phyloP scores from a whole-genome alignment of 2,329 filamentous ascomycete species.

The Moelleriella libera region DNA sequence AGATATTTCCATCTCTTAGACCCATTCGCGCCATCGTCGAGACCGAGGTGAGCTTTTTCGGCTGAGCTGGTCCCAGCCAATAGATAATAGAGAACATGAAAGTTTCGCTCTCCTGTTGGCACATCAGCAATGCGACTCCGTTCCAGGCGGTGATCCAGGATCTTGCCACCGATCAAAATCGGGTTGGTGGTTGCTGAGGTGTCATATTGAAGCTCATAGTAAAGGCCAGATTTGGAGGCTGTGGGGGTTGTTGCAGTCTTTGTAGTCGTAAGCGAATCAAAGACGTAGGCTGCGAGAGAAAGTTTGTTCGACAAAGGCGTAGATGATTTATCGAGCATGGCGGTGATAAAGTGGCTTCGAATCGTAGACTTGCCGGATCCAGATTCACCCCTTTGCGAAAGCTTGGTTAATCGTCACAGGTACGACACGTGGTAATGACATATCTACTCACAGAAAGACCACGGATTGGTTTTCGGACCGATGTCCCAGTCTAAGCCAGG shows the following conservation, averaged over 20 bases:
- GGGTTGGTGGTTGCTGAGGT: conserved; percentile 74
- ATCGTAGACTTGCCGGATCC: conserved; percentile 93
- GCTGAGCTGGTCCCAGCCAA: conserved; percentile 80
- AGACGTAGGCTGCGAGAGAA: conserved; percentile 86
- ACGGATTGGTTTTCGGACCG: conserved; percentile 88
- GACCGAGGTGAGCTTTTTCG: conserved; percentile 73
- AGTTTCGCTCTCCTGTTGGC: conserved; percentile 90
- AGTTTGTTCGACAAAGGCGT: conserved; percentile 89
- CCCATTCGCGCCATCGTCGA: conserved; percentile 36
- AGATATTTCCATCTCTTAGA: conserved; percentile 87
- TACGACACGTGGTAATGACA: conserved; percentile 2
- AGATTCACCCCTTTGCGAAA: conserved; percentile 63
- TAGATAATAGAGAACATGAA: conserved; percentile 92
- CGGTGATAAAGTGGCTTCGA: conserved; percentile 73
- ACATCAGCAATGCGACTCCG: conserved; percentile 82
- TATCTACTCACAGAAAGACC: conserved; percentile 66
- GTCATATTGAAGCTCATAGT: conserved; percentile 95
- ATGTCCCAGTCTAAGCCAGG: conserved; percentile 72
- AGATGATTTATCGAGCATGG: conserved; percentile 76
- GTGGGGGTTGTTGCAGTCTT: conserved; percentile 93
- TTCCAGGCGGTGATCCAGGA: conserved; percentile 86
- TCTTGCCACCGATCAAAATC: conserved; percentile 81
- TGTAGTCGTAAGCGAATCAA: conserved; percentile 90
- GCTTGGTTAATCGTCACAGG: too few species aligned
- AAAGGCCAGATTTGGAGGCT: conserved; percentile 88